Base-by-base conservation (phyloP, 2,329 filamentous ascomycete genomes). In the Penicillium hesseltinei region DNA sequence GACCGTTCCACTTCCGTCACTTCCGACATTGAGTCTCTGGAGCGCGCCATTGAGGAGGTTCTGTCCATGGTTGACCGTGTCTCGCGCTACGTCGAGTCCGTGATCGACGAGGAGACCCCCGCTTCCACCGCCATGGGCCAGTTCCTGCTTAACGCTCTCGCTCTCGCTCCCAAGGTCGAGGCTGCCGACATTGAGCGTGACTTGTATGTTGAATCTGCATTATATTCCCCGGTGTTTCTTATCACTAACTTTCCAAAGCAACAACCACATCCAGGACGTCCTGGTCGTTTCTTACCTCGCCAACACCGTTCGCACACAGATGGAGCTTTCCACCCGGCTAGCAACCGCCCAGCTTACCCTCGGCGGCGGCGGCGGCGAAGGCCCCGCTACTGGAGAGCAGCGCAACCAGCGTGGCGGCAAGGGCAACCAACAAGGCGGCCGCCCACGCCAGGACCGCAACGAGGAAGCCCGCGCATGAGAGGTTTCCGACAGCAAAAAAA, bases 201-300 rank as follows among this genome's bases (percentile, higher is more conserved):
- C 82, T 99, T 99, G 84, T 86, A 81, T 50, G 83, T 64, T 47
- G 39, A 13, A 19, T 29, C 27, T 47, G 38, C 56, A 25, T 43
- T 40, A 19, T 17, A 25, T 50, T 10, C 4, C 5, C 11, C 21
- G 13, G 9, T 29, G 29, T 36, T 23, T 35, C 17, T 54, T 33
- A n/a, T 55, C 69, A 57, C 72, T 77, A 73, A 75, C 73, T 44
- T 48, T 25, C 48, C 36, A 39, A 72, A 86, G 84, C 86, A 99
- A 99, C 86, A 96, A 96, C 82, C 94, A 99, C 81, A 92, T 99
- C 77, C 94, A 99, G 81, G 94, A 99, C 76, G 92, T 99, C 60
- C 87, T 99, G 66, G 92, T 97, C 77, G 92, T 99, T 69, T 96
- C 92, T 66, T 99, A 99, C 82, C 85, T 99, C 64, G 92, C 94